A percentile compares a stretch with the other conserved stretches of the same genome.
phyloP scores from a whole-genome alignment of 2,329 filamentous ascomycete species.

The Gliomastix tumulicola region DNA sequence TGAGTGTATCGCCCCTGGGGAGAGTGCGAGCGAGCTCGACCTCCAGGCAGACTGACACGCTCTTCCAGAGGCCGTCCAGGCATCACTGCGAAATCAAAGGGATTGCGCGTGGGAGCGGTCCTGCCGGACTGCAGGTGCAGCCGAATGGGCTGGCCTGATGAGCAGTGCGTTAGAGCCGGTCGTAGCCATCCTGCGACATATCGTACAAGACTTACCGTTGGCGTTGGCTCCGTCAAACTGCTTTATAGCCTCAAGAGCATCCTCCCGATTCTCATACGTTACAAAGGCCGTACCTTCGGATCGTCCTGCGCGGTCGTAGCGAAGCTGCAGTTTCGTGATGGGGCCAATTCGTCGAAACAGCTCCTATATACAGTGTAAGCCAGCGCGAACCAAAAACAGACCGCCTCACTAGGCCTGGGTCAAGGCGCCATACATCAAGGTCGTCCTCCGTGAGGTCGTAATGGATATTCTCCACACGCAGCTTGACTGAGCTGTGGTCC shows the following conservation, averaged over 20 bases:
- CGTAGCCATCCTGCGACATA: no score
- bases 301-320: constrained; percentile 83
- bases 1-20: constrained; percentile 34
- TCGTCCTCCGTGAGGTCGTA: constrained; percentile 86
- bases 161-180: no score
- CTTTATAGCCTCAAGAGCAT: constrained; percentile 67
- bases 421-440: constrained; percentile 52
- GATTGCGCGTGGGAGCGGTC: constrained; percentile 40
- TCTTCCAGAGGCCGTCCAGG: constrained; percentile 53
- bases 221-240: constrained; percentile 90
- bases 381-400: no score
- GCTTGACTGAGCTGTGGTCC: constrained; percentile 42
- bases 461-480: constrained; percentile 85
- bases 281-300: constrained; percentile 82
- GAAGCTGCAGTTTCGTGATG: constrained; percentile 59
- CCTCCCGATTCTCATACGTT: constrained; percentile 63
- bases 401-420: no score
- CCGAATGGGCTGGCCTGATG: constrained; percentile 68
- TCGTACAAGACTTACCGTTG: constrained; percentile 54
- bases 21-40: constrained; percentile 58
- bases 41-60: constrained; percentile 46
- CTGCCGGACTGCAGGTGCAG: constrained; percentile 57
- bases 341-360: constrained; percentile 75
- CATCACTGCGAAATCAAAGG: constrained; percentile 48
- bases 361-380: constrained; percentile 47